These are phyloP conservation scores for Lecanicillium sp. DNA, from an alignment of 2,329 filamentous ascomycete genomes.

Conservation along the genomic window DNA sequence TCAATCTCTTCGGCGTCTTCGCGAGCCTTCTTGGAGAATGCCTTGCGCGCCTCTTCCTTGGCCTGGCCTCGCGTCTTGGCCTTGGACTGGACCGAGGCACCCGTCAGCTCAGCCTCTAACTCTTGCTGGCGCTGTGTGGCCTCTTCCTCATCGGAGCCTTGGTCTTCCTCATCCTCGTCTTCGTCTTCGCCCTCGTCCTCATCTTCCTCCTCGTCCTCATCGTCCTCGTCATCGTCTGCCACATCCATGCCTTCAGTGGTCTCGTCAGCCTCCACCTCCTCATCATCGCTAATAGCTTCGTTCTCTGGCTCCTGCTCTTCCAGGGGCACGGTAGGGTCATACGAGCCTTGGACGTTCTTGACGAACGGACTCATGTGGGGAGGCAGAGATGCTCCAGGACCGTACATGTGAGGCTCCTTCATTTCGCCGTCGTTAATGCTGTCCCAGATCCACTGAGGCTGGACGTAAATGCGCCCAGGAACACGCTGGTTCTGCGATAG, in stretches of 20 bases:
- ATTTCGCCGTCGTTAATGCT: conserved; percentile 88
- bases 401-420: conserved; percentile 79
- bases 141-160: conserved; percentile 48
- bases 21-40: conserved; percentile 60
- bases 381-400: conserved; percentile 80
- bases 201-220: conserved; percentile 28
- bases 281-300: conserved; percentile 65
- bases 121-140: conserved; percentile 75
- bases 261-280: conserved; percentile 38
- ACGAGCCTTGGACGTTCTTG: conserved; percentile 75
- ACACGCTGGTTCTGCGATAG: conserved; percentile 61
- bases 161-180: conserved; percentile 36
- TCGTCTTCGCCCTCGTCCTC: conserved; percentile 38
- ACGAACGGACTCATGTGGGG: conserved; percentile 97
- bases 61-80: conserved; percentile 41
- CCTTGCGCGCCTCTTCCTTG: conserved; percentile 64
- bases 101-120: conserved; percentile 84
- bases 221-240: conserved; percentile 27
- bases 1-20: conserved; percentile 83
- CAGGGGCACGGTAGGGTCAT: conserved; percentile 81
- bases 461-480: conserved; percentile 86
- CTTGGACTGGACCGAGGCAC: conserved; percentile 50
- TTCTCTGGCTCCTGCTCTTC: conserved; percentile 83
- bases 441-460: conserved; percentile 99
- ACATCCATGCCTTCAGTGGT: conserved; percentile 43